Conservation (phyloP, 2,329 filamentous ascomycete genomes). For the Ascochyta rabiei region DNA sequence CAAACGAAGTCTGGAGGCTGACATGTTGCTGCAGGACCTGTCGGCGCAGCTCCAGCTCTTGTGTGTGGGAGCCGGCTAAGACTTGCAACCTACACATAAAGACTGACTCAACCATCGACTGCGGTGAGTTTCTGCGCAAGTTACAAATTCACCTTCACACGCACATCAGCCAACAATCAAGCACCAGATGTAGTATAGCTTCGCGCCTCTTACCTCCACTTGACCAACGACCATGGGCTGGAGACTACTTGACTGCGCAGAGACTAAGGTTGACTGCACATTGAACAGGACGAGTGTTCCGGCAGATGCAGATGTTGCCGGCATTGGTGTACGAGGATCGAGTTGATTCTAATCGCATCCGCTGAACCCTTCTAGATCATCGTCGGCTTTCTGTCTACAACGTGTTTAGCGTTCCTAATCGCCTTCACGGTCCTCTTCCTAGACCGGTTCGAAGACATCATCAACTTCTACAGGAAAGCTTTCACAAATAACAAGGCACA, state of each 20-base stretch:
- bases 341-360: background rate
- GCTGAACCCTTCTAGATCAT: slow-evolving; percentile 28
- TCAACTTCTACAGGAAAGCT: slow-evolving; percentile 22
- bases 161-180: background rate
- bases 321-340: slow-evolving; percentile 30
- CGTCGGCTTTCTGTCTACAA: slow-evolving; percentile 35
- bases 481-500: slow-evolving; percentile 18
- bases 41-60: background rate
- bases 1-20: slow-evolving; percentile 7
- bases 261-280: slow-evolving; percentile 19
- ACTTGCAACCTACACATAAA: slow-evolving; percentile 6
- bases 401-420: slow-evolving; percentile 38
- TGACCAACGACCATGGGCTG: slow-evolving; percentile 18
- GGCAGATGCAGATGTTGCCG: slow-evolving; percentile 40
- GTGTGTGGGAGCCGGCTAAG: slow-evolving; percentile 10
- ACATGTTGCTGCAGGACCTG: background rate
- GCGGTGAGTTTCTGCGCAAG: background rate
- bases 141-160: background rate
- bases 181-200: background rate
- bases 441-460: slow-evolving; percentile 29
- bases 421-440: slow-evolving; percentile 38
- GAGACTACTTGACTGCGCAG: slow-evolving; percentile 28
- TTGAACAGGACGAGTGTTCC: slow-evolving; percentile 19
- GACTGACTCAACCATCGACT: background rate
- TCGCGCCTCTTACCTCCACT: background rate